A percentile compares a stretch with the other conserved stretches of the same genome.
These are phyloP conservation scores for Pouteria campechiana DNA, from an alignment of 179 eudicot species.

Conservation along the genomic window DNA sequence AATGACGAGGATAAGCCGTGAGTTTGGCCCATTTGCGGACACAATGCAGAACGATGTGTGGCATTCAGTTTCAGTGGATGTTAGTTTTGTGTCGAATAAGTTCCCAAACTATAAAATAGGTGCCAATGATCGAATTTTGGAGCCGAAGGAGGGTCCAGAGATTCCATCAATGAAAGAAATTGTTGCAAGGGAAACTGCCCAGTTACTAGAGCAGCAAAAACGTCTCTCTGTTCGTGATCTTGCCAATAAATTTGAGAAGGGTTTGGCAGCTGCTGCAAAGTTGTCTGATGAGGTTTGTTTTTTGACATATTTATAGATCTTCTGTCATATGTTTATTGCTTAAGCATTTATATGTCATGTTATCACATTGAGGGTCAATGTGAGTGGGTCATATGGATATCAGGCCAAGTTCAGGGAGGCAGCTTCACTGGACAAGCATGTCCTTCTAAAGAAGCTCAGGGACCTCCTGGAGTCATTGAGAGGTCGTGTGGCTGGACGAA, in stretches of 20 bases:
- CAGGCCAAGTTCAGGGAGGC: constrained; percentile 90
- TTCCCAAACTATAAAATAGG: constrained; percentile 80
- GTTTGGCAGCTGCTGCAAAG: constrained; percentile 86
- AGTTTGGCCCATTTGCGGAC: constrained; percentile 27
- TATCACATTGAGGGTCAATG: neutral
- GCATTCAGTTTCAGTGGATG: constrained; percentile 68
- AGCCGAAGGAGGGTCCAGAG: constrained; percentile 45
- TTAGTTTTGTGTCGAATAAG: constrained; percentile 52
- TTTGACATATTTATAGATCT: neutral
- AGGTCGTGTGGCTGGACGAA: constrained; percentile 85
- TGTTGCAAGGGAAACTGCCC: constrained; percentile 66
- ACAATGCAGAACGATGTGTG: constrained; percentile 49
- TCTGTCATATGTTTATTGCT: neutral
- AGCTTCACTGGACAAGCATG: constrained; percentile 87
- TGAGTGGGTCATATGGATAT: constrained; percentile 5
- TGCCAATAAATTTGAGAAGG: constrained; percentile 89
- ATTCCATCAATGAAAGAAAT: constrained; percentile 63
- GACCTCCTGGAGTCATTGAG: constrained; percentile 84
- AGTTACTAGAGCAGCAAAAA: constrained; percentile 70
- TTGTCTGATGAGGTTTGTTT: constrained; percentile 77
- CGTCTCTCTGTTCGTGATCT: constrained; percentile 93
- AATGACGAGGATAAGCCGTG: constrained; percentile 64
- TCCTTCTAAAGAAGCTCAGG: constrained; percentile 85
- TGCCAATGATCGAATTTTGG: constrained; percentile 57
- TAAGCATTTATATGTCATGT: neutral